phyloP scores from a whole-genome alignment of 2,329 filamentous ascomycete species.

The Phialophora tarda region DNA sequence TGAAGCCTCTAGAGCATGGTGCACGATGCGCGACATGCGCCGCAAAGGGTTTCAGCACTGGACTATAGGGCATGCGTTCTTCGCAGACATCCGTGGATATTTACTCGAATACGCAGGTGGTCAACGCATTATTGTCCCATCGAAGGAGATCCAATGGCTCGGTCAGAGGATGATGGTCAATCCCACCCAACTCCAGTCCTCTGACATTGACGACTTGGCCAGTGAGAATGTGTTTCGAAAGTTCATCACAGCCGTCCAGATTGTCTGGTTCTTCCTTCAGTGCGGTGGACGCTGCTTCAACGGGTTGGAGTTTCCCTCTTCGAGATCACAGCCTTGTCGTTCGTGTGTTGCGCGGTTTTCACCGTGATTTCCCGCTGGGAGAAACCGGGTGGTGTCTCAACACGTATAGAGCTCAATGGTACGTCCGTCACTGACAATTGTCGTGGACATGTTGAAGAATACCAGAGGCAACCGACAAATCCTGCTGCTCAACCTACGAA shows the following conservation, averaged over 20 bases:
- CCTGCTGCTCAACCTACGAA: not conserved
- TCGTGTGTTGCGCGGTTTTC: too few relatives aligned
- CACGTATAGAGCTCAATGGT: not conserved
- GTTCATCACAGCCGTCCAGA: not conserved
- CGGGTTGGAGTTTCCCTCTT: too few relatives aligned
- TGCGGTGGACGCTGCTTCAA: too few relatives aligned
- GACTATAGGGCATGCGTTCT: conserved; percentile 6
- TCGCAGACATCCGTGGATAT: conserved; percentile 6
- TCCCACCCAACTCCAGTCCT: not conserved
- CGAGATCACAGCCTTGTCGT: too few relatives aligned
- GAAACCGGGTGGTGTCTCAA: conserved; percentile 3
- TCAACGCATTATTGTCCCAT: not conserved
- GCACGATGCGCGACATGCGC: not conserved
- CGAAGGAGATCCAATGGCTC: conserved; percentile 2
- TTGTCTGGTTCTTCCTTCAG: conserved; percentile 10
- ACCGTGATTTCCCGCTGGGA: conserved; percentile 6
- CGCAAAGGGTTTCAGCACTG: not conserved
- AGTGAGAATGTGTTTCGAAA: conserved; percentile 2
- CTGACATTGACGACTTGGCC: conserved; percentile 4
- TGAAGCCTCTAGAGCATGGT: not conserved
- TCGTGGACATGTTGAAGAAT: not conserved
- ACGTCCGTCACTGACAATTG: not conserved
- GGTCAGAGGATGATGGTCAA: not conserved
- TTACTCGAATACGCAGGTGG: not conserved
- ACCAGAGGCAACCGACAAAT: not conserved